Conservation (phyloP, 495 filamentous ascomycete species). For the Neurospora hispaniola region DNA sequence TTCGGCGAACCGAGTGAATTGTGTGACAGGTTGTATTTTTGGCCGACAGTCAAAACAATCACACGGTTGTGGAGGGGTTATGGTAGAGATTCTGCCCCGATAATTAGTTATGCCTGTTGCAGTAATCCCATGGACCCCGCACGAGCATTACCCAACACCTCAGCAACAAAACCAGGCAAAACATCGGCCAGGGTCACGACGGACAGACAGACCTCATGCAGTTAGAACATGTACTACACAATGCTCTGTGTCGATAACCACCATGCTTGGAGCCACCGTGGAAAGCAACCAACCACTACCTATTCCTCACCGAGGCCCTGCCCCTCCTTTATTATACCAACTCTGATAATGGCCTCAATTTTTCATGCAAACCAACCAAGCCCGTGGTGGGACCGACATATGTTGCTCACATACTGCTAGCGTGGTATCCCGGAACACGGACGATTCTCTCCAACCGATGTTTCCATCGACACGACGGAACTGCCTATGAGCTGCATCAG, state of each 20-base stretch:
- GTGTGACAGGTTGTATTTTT: not conserved
- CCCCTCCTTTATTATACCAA: not conserved
- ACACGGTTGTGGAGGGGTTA: not conserved
- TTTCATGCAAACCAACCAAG: not conserved
- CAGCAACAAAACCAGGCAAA: not conserved
- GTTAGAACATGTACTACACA: no score
- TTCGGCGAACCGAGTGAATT: not conserved
- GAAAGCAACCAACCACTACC: not conserved
- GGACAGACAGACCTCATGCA: not conserved
- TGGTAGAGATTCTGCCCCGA: not conserved
- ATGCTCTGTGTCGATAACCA: not conserved
- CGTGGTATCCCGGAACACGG: not conserved
- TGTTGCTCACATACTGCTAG: not conserved
- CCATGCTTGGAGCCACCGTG: not conserved
- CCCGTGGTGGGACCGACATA: not conserved
- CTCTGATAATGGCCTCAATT: not conserved
- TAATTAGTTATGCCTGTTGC: not conserved
- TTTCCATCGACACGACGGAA: not conserved
- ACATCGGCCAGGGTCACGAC: not conserved
- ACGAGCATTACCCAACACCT: not conserved
- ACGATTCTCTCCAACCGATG: not conserved
- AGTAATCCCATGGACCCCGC: not conserved
- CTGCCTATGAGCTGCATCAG: not conserved
- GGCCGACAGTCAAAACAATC: not conserved
- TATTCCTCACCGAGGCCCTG: not conserved